Evolutionary conservation across 2,329 filamentous ascomycete genomes (phyloP).

Genomic region (Trichophaea hybrida): DNA sequence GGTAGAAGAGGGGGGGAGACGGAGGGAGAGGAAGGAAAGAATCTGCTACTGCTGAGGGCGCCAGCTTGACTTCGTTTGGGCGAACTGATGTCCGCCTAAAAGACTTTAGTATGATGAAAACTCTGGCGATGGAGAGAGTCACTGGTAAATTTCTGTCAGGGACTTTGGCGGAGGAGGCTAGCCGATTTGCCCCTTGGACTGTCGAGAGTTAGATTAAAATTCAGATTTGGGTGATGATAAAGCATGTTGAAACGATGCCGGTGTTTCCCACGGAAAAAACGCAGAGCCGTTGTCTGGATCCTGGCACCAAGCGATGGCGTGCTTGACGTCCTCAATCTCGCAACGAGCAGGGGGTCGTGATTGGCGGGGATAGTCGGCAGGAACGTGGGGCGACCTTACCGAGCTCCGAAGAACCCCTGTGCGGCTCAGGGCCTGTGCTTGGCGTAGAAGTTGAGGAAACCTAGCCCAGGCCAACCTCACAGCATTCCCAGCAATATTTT

Average conservation of each 20-base stretch:
- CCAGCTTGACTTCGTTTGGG: background rate
- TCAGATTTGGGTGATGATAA: too few relatives aligned
- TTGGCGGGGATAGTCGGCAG: background rate
- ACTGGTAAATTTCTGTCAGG: too few relatives aligned
- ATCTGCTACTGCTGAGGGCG: slow-evolving; percentile 1
- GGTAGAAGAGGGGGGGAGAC: slow-evolving; percentile 4
- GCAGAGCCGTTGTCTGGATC: background rate
- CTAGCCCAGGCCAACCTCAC: background rate
- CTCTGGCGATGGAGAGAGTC: too few relatives aligned
- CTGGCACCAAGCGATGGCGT: background rate
- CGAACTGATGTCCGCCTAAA: too few relatives aligned
- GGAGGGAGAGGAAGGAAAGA: background rate
- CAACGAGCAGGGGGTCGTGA: background rate
- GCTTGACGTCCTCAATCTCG: background rate
- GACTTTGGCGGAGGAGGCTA: too few relatives aligned
- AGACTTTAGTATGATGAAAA: too few relatives aligned
- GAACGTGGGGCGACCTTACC: background rate
- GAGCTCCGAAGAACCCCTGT: background rate
- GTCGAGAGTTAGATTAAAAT: too few relatives aligned
- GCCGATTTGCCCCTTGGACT: too few relatives aligned
- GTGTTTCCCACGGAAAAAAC: too few relatives aligned
- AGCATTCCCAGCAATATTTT: background rate
- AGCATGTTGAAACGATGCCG: too few relatives aligned
- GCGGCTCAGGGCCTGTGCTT: background rate
- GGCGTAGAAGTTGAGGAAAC: background rate